Evolutionary conservation across 2,329 filamentous ascomycete species (phyloP).

Genomic region (Venturia asperata): DNA sequence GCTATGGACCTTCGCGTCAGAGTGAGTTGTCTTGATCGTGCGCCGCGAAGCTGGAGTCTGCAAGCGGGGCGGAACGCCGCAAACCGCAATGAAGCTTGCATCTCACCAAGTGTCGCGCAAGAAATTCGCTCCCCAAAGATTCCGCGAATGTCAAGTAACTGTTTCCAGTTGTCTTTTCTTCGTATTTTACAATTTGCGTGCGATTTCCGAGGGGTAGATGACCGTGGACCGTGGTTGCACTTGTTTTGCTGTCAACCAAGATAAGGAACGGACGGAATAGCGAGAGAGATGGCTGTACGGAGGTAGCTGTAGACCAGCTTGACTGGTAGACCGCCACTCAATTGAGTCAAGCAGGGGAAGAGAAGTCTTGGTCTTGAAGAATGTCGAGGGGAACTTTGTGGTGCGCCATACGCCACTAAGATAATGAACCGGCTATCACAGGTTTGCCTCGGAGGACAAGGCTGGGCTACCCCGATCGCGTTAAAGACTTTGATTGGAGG

Average conservation of each 20-base stretch:
- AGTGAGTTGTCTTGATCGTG: conserved; percentile 15
- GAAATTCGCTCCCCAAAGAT: neutral
- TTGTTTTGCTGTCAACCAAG: neutral
- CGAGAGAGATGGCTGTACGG: neutral
- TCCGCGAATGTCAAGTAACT: neutral
- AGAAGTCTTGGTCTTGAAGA: neutral
- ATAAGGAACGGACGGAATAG: conserved; percentile 1
- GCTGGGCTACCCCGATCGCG: neutral
- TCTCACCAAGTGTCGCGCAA: neutral
- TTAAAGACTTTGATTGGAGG: neutral
- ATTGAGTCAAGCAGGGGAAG: neutral
- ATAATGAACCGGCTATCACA: conserved; percentile 4
- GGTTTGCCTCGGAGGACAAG: conserved; percentile 8
- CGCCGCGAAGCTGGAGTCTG: conserved; percentile 1
- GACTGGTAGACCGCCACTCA: neutral
- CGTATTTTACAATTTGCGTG: neutral
- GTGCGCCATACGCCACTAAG: neutral
- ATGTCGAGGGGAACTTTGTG: neutral
- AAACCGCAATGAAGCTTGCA: conserved; percentile 11
- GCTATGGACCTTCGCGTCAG: conserved; percentile 13
- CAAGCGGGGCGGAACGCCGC: conserved; percentile 3
- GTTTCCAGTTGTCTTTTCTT: neutral
- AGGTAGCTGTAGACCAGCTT: neutral
- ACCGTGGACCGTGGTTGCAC: neutral
- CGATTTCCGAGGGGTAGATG: neutral